These are phyloP conservation scores for Pholiota adiposa DNA, from an alignment of 1,284 basidiomycete species.

Conservation along the genomic window DNA sequence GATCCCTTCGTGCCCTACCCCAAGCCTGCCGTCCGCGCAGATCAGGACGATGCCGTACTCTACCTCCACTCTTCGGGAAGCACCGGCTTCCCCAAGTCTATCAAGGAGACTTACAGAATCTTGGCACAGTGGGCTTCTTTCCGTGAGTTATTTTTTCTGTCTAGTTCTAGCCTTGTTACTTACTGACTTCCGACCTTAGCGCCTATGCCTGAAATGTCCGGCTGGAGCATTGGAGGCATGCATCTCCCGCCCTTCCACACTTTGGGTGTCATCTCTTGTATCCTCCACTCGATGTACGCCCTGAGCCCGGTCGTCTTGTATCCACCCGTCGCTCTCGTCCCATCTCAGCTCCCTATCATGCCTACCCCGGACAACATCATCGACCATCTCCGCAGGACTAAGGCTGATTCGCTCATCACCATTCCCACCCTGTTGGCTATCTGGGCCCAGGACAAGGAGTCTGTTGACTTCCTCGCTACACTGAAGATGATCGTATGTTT, in stretches of 20 bases:
- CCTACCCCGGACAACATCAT: constrained; percentile 39
- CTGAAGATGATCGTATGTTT: constrained; percentile 35
- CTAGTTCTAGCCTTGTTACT: neutral
- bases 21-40: constrained; percentile 13
- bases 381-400: constrained; percentile 33
- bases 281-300: constrained; percentile 30
- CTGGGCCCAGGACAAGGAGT: constrained; percentile 35
- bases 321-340: constrained; percentile 19
- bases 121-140: constrained; percentile 29
- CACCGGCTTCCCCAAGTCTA: constrained; percentile 31
- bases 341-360: constrained; percentile 25
- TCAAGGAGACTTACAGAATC: constrained; percentile 24
- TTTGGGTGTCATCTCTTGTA: constrained; percentile 31
- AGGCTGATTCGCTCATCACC: constrained; percentile 31
- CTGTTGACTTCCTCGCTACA: constrained; percentile 33
- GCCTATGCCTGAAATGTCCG: constrained; percentile 21
- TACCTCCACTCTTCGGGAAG: constrained; percentile 33
- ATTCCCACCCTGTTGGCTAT: constrained; percentile 39
- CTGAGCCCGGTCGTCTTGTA: constrained; percentile 28
- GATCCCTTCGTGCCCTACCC: constrained; percentile 29
- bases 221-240: constrained; percentile 28
- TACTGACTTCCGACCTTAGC: constrained; percentile 9
- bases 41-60: constrained; percentile 22
- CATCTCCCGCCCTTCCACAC: constrained; percentile 38
- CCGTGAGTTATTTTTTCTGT: constrained; percentile 21